Percentiles rank a stretch among this genome's conserved stretches.
Evolutionary conservation across 306 rosid genomes (phyloP).

Genomic region (Malus orientalis): DNA sequence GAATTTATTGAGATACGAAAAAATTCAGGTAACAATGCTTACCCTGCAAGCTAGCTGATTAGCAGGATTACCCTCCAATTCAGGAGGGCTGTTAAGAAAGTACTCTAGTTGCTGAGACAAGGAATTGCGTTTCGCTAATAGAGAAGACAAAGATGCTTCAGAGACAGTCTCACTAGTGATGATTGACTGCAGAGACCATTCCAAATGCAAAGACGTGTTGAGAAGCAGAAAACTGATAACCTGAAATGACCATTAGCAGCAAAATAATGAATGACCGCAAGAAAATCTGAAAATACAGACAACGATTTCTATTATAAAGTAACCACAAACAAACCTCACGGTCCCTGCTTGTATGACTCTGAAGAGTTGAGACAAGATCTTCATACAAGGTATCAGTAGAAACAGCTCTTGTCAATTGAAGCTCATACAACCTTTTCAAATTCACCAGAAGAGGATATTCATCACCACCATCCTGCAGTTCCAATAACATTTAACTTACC

Average conservation of each 20-base stretch:
- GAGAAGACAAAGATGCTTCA: slow-evolving; percentile 48
- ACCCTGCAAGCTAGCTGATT: slow-evolving; percentile 78
- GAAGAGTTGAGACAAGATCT: slow-evolving; percentile 59
- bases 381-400: slow-evolving; percentile 52
- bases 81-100: slow-evolving; percentile 47
- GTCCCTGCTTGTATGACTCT: slow-evolving; percentile 54
- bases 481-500: slow-evolving; percentile 9
- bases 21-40: slow-evolving; percentile 18
- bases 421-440: slow-evolving; percentile 85
- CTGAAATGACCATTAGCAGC: slow-evolving; percentile 38
- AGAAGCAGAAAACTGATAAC: slow-evolving; percentile 77
- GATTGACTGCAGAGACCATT: slow-evolving; percentile 59
- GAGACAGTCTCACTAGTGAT: slow-evolving; percentile 45
- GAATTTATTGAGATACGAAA: slow-evolving; percentile 9
- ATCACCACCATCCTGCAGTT: slow-evolving; percentile 87
- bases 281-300: neutral
- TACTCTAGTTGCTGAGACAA: slow-evolving; percentile 61
- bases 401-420: slow-evolving; percentile 62
- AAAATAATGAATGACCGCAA: slow-evolving; percentile 18
- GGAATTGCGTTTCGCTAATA: slow-evolving; percentile 50
- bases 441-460: slow-evolving; percentile 96
- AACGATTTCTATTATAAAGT: neutral
- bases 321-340: slow-evolving; percentile 59
- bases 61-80: slow-evolving; percentile 41
- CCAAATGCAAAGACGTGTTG: slow-evolving; percentile 64